Base-by-base conservation (phyloP, 2,329 filamentous ascomycete species). In the Myriangium duriaei region DNA sequence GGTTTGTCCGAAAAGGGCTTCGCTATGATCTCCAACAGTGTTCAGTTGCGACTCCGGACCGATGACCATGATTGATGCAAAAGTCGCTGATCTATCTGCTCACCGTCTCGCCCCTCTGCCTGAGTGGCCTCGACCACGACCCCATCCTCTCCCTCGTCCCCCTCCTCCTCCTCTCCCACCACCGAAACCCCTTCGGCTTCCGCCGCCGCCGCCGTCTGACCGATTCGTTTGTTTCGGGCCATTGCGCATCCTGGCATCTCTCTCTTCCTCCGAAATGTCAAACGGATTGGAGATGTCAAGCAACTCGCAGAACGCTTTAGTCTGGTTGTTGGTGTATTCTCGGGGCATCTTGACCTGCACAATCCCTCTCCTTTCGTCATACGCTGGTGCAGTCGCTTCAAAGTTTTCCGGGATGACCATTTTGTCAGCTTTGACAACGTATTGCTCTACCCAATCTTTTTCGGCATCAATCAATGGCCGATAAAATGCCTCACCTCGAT, bases 251-350 rank as follows among this genome's bases (percentile, higher is more conserved):
- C 79, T 68, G 42, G 67, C 64, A 11, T 63, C 61, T 35, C 76
- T 71, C 55, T 93, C 82, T 50, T 85, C 76, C 2, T 79, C 71
- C n/a, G 63, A 75, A 2, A 80, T 72, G 49, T 81, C 69, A 65
- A 79, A 93, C 7, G 77, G 67, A 55, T 96, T 93, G 4, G 72
- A 63, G 21, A 98, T 76, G 6, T 72, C 76, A 1, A 96, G 51
- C 39, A 96, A 60, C 40, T 77, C 65, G 58, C 91, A 98, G 54
- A 88, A 96, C 3, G 67, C 60, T n/a, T 64, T 66, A 5, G 86
- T 96, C 61, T 96, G 88, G 10, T 81, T 79, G 52, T 91, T 96
- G 3, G 76, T 84, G 55, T 88, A 88, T 59, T 95, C 87, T 1
- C 67, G 63, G 1, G 86, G 84, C 55, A 76, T 71, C n/a, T 77